Conservation (phyloP, 2,329 filamentous ascomycete genomes). For the Botryotinia narcissicola region DNA sequence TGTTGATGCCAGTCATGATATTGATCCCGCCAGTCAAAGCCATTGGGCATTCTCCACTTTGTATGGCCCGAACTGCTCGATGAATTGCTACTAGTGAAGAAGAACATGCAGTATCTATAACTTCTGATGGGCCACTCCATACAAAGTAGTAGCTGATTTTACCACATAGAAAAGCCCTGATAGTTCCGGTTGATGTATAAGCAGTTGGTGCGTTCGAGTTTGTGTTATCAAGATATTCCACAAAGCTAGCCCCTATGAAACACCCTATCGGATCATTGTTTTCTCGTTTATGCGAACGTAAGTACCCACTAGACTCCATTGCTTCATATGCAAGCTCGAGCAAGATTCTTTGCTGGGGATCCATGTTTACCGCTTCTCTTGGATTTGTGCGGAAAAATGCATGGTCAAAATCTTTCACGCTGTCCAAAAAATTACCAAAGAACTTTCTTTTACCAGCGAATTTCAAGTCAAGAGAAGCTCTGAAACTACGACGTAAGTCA, state of each 20-base stretch:
- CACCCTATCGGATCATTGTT: slow-evolving; percentile 21
- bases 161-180: slow-evolving; percentile 40
- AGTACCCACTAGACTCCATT: slow-evolving; percentile 19
- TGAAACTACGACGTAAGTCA: slow-evolving; percentile 18
- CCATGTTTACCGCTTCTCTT: slow-evolving; percentile 26
- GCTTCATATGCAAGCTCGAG: slow-evolving; percentile 22
- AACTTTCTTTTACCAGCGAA: background rate
- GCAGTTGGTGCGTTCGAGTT: slow-evolving; percentile 14
- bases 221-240: slow-evolving; percentile 23
- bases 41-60: slow-evolving; percentile 18
- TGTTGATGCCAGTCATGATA: slow-evolving; percentile 11
- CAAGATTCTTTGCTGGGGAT: slow-evolving; percentile 3
- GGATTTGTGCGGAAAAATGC: slow-evolving; percentile 22
- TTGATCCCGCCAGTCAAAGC: slow-evolving; percentile 19
- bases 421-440: slow-evolving; percentile 23
- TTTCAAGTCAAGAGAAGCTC: slow-evolving; percentile 17
- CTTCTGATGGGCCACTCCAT: slow-evolving; percentile 40
- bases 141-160: slow-evolving; percentile 44
- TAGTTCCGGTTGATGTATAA: slow-evolving; percentile 36
- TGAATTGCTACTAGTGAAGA: slow-evolving; percentile 40
- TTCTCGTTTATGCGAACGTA: background rate
- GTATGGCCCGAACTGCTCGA: slow-evolving; percentile 30
- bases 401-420: slow-evolving; percentile 22
- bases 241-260: slow-evolving; percentile 20
- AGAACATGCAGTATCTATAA: slow-evolving; percentile 43